A percentile compares a stretch with the other conserved stretches of the same genome.
These are phyloP conservation scores for Boletus reticulatus DNA, from an alignment of 768 basidiomycete species.

Conservation along the genomic window DNA sequence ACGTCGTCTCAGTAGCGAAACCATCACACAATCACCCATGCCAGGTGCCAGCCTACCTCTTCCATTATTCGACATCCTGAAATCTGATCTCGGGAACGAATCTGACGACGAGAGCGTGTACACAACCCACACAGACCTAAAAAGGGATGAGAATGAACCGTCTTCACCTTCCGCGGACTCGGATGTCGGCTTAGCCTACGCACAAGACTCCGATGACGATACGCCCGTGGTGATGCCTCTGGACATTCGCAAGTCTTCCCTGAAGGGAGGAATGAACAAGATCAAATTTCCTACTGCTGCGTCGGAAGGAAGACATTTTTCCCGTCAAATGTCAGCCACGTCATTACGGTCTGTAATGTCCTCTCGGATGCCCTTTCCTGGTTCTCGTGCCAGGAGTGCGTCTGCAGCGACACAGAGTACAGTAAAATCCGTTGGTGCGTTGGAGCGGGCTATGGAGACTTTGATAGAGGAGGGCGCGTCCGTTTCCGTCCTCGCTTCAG, in stretches of 20 bases:
- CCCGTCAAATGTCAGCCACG: slow-evolving; percentile 26
- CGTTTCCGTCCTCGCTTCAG: slow-evolving; percentile 34
- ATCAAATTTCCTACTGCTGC: slow-evolving; percentile 37
- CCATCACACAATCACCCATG: slow-evolving; percentile 22
- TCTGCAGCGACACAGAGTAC: slow-evolving; percentile 30
- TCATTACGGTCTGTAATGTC: slow-evolving; percentile 23
- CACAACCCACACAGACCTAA: slow-evolving; percentile 29
- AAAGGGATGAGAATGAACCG: slow-evolving; percentile 13
- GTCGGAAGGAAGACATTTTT: slow-evolving; percentile 17
- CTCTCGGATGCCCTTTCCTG: slow-evolving; percentile 7
- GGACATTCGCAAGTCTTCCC: slow-evolving; percentile 21
- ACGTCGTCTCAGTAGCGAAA: slow-evolving; percentile 84
- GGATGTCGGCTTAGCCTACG: slow-evolving; percentile 40
- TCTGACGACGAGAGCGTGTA: slow-evolving; percentile 36
- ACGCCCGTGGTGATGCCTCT: slow-evolving; percentile 32
- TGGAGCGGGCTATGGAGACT: slow-evolving; percentile 51
- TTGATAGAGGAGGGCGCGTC: slow-evolving; percentile 45
- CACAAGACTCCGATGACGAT: slow-evolving; percentile 32
- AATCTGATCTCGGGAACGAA: slow-evolving; percentile 25
- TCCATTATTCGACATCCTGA: slow-evolving; percentile 59
- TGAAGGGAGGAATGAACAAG: slow-evolving; percentile 15
- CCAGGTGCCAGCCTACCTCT: slow-evolving; percentile 34
- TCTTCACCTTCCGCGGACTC: slow-evolving; percentile 29
- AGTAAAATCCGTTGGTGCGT: slow-evolving; percentile 35
- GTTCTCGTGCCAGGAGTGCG: slow-evolving; percentile 22